Evolutionary conservation across 2,329 filamentous ascomycete species (phyloP), one percentile per base, ranked within the genome.

Genomic region (Diaporthe longicolla): DNA sequence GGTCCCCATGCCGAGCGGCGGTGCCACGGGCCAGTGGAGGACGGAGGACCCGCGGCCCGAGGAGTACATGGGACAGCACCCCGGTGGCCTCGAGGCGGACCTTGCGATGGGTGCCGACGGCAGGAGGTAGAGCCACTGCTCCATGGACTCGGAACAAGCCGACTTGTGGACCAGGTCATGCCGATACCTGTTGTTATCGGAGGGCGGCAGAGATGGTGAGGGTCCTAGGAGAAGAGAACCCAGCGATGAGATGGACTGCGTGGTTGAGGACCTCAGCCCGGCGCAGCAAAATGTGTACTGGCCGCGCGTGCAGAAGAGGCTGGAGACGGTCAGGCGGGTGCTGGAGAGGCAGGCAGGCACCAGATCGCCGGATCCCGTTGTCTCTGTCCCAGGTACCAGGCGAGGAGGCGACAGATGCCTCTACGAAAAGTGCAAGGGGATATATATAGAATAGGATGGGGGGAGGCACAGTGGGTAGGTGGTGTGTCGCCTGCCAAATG

Each of bases 1-100:
- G 76, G 87, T 91, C 58, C 89, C 88, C 32, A 87, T 90, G 80
- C 89, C 88, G 0, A 81, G 84, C 57, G 84, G 81, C n/a, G 83
- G 82, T 37, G 63, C 37, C 10, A 80, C 83, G 58, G 65, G 66
- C 29, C 87, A 90, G 78, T 92, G 90, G 90, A 89, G 84, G 9
- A 86, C 87, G 21, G 88, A 91, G 77, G 90, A 91, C 71, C 90
- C 90, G 10, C 83, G 90, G 54, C 90, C 90, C 8, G 89, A 91
- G 79, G 89, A 91, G 80, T 91, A 90, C 77, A 81, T 84, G 40
- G 81, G 83, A 61, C 85, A 86, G 48, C 35, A 72, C n/a, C 82
- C 84, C 58, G 84, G 84, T 55, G 87, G 86, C 6, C 84, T 92
- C 26, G 90, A 92, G 82, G 88, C 88, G 37, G 90, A 92, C 75